Percentiles rank a stretch among this genome's conserved stretches.
phyloP scores from a whole-genome alignment of 257 asterid genomes.

The Solanum sitiens region DNA sequence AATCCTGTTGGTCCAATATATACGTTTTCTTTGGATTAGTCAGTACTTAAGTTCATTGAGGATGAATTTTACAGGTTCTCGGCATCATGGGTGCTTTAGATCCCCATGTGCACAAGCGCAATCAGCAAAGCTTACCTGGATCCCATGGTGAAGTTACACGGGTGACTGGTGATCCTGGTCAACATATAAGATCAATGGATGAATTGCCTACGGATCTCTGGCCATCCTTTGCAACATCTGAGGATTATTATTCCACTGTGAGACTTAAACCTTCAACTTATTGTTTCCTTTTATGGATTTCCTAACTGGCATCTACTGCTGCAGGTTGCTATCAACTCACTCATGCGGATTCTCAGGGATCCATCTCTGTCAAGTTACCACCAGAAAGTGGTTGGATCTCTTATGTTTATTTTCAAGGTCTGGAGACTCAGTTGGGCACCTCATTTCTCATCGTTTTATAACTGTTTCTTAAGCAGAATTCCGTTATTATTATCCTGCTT shows the following conservation, averaged over 20 bases:
- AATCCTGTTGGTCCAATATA: slow-evolving; percentile 2
- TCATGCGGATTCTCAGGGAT: slow-evolving; percentile 94
- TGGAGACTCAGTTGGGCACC: background rate
- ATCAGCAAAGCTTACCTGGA: slow-evolving; percentile 76
- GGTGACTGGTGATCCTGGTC: slow-evolving; percentile 79
- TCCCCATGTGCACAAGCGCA: slow-evolving; percentile 89
- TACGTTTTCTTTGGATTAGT: background rate
- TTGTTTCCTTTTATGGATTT: background rate
- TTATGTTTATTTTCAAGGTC: slow-evolving; percentile 97
- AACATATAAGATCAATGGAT: slow-evolving; percentile 73
- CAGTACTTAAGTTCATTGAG: background rate
- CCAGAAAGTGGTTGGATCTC: slow-evolving; percentile 96
- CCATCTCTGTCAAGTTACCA: slow-evolving; percentile 96
- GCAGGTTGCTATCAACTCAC: slow-evolving; percentile 97
- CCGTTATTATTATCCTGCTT: background rate
- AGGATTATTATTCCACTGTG: slow-evolving; percentile 96
- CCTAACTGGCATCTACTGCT: slow-evolving; percentile 6
- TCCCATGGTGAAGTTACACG: slow-evolving; percentile 90
- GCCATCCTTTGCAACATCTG: slow-evolving; percentile 98
- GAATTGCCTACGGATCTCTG: slow-evolving; percentile 93
- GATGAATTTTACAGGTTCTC: slow-evolving; percentile 50
- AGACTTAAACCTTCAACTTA: slow-evolving; percentile 20
- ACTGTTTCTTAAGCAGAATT: background rate
- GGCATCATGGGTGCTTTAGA: slow-evolving; percentile 99
- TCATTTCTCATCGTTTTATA: background rate